Evolutionary conservation across 1,284 basidiomycete species (phyloP).

Genomic region (Apiotrichum porosum): DNA sequence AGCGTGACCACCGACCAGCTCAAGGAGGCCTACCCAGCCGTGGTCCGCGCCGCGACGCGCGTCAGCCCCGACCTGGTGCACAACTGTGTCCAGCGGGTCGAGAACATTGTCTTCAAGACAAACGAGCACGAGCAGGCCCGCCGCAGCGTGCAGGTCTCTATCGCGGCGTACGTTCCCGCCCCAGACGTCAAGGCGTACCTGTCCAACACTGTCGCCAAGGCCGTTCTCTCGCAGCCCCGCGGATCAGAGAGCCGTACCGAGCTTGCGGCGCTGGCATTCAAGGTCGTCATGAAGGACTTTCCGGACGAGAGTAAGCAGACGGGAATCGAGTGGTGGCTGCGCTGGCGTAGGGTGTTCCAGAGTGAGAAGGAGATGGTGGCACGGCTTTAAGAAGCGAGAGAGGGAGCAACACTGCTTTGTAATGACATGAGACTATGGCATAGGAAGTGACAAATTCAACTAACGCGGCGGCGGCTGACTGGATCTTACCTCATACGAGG

Average conservation of each 20-base stretch:
- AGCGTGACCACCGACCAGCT: conserved; percentile 29
- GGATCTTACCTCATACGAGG: too few relatives aligned
- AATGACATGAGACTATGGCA: too few relatives aligned
- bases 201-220: conserved; percentile 18
- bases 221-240: conserved; percentile 13
- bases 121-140: conserved; percentile 13
- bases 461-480: too few relatives aligned
- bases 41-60: conserved; percentile 19
- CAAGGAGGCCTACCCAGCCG: conserved; percentile 22
- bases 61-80: conserved; percentile 11
- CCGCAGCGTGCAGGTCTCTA: conserved; percentile 16
- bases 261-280: conserved; percentile 23
- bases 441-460: too few relatives aligned
- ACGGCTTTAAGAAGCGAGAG: not conserved
- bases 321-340: conserved; percentile 39
- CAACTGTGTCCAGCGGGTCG: conserved; percentile 6
- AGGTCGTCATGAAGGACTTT: conserved; percentile 29
- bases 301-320: conserved; percentile 26
- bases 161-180: conserved; percentile 17
- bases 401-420: too few relatives aligned
- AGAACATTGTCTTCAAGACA: conserved; percentile 3
- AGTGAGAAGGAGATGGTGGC: conserved; percentile 3
- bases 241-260: conserved; percentile 23
- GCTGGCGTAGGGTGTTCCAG: conserved; percentile 19
- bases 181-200: conserved; percentile 21